Conservation (phyloP, 192 early-diverging fungal species). For the Thamnidium elegans region DNA sequence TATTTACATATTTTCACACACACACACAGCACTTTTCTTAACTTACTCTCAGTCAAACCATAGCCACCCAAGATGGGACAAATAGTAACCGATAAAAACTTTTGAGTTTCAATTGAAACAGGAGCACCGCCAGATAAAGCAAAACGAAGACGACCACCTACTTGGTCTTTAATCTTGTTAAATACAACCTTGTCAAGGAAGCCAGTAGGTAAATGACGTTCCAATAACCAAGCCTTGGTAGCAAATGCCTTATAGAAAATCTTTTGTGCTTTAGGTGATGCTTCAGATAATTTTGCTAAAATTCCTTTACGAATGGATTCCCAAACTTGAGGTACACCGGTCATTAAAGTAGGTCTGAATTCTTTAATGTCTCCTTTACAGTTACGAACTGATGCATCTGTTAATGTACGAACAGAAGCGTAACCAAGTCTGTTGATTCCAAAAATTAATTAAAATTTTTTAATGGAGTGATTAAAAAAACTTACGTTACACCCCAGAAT, state of each 20-base stretch:
- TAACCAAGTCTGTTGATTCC: conserved; percentile 30
- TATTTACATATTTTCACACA: no score
- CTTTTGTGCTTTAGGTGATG: conserved; percentile 53
- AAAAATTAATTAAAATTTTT: no score
- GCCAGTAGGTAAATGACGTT: conserved; percentile 63
- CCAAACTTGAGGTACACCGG: conserved; percentile 86
- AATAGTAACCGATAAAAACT: conserved; percentile 72
- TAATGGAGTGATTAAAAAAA: conserved; percentile 3
- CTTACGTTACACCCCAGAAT: conserved; percentile 58
- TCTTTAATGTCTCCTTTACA: conserved; percentile 72
- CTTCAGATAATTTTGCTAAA: conserved; percentile 55
- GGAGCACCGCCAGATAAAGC: conserved; percentile 88
- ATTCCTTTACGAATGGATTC: conserved; percentile 86
- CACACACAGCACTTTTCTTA: no score
- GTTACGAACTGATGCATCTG: conserved; percentile 60
- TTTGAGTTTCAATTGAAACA: conserved; percentile 79
- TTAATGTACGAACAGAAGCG: conserved; percentile 70
- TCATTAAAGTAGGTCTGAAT: conserved; percentile 73
- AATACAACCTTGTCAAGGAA: conserved; percentile 79
- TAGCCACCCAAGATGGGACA: conserved; percentile 88
- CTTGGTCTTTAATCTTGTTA: conserved; percentile 74
- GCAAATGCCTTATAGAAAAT: conserved; percentile 76
- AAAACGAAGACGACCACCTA: conserved; percentile 81
- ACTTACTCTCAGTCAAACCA: conserved; percentile 53
- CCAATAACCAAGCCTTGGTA: conserved; percentile 67